phyloP scores from a whole-genome alignment of 345 rosid species.

The Pelargonium nanum region DNA sequence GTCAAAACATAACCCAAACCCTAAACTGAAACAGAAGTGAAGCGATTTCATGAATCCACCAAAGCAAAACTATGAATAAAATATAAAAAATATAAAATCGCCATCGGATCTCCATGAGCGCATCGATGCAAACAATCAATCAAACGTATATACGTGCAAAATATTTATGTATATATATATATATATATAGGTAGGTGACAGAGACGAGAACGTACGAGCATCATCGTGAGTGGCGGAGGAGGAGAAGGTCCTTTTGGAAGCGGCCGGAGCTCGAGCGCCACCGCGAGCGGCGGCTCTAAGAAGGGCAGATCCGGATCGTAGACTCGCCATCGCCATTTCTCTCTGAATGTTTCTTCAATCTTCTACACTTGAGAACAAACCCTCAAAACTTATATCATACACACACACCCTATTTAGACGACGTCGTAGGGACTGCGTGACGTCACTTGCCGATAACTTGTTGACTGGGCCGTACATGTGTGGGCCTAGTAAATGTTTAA shows the following conservation, averaged over 20 bases:
- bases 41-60: background rate
- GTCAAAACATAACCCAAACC: background rate
- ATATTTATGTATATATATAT: background rate
- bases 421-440: too few relatives aligned
- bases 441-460: too few relatives aligned
- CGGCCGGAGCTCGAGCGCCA: slow-evolving; percentile 37
- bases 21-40: background rate
- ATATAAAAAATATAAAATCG: too few relatives aligned
- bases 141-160: background rate
- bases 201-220: slow-evolving; percentile 37
- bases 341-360: too few relatives aligned
- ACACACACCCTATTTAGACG: too few relatives aligned
- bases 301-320: slow-evolving; percentile 71
- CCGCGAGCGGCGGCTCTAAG: slow-evolving; percentile 49
- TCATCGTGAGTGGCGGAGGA: slow-evolving; percentile 69
- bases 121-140: background rate
- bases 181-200: background rate
- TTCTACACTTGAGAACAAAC: too few relatives aligned
- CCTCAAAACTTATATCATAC: too few relatives aligned
- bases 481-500: too few relatives aligned
- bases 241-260: slow-evolving; percentile 55
- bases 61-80: background rate
- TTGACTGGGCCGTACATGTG: too few relatives aligned
- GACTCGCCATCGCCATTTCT: slow-evolving; percentile 58
- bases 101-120: too few relatives aligned